These are phyloP conservation scores for Colletotrichum sp. DNA, from an alignment of 2,329 filamentous ascomycete genomes.

Conservation along the genomic window DNA sequence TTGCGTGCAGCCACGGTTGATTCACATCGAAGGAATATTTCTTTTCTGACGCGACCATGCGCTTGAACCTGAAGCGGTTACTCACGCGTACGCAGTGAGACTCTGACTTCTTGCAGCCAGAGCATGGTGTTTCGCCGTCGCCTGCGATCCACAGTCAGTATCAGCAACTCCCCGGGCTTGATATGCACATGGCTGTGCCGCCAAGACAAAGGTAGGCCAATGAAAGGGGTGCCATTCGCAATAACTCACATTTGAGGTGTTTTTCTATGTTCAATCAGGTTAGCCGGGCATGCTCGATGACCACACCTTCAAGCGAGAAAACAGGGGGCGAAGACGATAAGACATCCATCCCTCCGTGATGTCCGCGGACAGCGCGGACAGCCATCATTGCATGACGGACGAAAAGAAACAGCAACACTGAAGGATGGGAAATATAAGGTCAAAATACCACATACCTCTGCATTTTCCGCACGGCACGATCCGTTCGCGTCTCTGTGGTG, in stretches of 20 bases:
- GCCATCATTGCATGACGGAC: not conserved
- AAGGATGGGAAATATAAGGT: not conserved
- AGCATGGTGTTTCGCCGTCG: not conserved
- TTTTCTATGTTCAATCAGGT: not conserved
- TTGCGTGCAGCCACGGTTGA: not conserved
- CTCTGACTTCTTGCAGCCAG: not conserved
- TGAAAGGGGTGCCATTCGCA: not conserved
- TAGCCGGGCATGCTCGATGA: not conserved
- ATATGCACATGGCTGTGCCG: not conserved
- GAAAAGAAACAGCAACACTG: not conserved
- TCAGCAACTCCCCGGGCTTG: not conserved
- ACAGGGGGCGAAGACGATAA: not conserved
- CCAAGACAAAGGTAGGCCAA: not conserved
- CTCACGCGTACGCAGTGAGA: not conserved
- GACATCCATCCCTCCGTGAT: not conserved
- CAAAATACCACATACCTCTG: not conserved
- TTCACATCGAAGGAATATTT: not conserved
- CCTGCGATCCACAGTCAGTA: not conserved
- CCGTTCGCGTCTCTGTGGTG: not conserved
- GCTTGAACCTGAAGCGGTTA: slow-evolving; percentile 3
- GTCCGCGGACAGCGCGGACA: not conserved
- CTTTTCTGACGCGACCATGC: not conserved
- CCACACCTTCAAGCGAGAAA: not conserved
- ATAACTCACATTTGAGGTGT: not conserved
- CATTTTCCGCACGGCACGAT: not conserved